Evolutionary conservation across 2,329 filamentous ascomycete species (phyloP).

Genomic region (Penicillium sp.): DNA sequence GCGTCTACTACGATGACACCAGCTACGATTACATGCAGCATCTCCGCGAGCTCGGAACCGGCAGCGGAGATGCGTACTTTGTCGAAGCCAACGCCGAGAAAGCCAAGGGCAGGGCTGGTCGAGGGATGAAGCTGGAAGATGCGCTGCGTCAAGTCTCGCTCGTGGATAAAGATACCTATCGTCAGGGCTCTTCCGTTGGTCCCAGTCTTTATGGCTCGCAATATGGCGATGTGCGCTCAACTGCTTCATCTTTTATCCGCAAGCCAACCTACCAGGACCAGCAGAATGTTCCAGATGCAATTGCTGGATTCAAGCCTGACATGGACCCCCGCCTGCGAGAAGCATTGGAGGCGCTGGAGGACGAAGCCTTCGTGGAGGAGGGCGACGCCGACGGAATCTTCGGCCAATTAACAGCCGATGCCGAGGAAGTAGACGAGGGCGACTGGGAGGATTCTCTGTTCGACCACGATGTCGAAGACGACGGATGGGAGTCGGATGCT

Average conservation of each 20-base stretch:
- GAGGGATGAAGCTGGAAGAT: constrained; percentile 77
- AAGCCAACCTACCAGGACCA: constrained; percentile 84
- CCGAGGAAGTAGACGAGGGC: constrained; percentile 68
- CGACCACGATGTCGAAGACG: constrained; percentile 59
- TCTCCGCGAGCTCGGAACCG: constrained; percentile 78
- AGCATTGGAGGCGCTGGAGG: constrained; percentile 87
- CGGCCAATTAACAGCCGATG: constrained; percentile 63
- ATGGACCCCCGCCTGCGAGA: constrained; percentile 94
- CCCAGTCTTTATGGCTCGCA: constrained; percentile 43
- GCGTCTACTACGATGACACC: constrained; percentile 91
- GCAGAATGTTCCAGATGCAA: constrained; percentile 85
- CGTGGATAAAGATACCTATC: constrained; percentile 34
- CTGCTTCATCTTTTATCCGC: constrained; percentile 70
- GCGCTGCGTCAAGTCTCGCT: constrained; percentile 63
- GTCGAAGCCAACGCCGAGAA: constrained; percentile 66
- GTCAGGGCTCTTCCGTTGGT: constrained; percentile 22
- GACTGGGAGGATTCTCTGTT: constrained; percentile 70
- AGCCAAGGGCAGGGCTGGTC: constrained; percentile 64
- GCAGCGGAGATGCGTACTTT: constrained; percentile 71
- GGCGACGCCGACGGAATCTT: constrained; percentile 78
- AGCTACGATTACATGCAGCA: constrained; percentile 99
- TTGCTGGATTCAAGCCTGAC: constrained; percentile 92
- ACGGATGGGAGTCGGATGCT: constrained; percentile 91
- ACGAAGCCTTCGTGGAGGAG: constrained; percentile 87
- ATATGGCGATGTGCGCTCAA: constrained; percentile 41